These are phyloP conservation scores for Hypomyces rosellus DNA, from an alignment of 2,329 filamentous ascomycete species.

Conservation along the genomic window DNA sequence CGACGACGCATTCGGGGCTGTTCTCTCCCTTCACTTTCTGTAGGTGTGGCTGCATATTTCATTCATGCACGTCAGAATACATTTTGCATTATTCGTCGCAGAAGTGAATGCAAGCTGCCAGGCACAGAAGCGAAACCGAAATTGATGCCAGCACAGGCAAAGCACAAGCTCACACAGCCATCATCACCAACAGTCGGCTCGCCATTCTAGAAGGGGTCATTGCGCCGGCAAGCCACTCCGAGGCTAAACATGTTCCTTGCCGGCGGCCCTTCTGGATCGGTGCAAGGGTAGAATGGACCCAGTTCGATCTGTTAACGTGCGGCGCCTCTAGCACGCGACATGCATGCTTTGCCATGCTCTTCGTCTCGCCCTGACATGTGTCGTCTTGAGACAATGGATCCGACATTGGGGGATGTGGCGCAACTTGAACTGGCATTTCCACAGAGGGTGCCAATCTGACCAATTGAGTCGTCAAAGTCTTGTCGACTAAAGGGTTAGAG, in stretches of 20 bases:
- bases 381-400: neutral
- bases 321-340: constrained; percentile 5
- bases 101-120: too few species aligned
- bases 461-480: too few species aligned
- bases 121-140: too few species aligned
- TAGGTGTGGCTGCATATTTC: too few species aligned
- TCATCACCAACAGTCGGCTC: neutral
- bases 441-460: too few species aligned
- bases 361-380: neutral
- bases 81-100: too few species aligned
- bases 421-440: neutral
- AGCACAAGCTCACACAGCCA: too few species aligned
- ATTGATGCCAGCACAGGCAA: too few species aligned
- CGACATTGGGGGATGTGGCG: neutral
- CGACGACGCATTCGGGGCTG: too few species aligned
- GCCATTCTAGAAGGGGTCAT: neutral
- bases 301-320: constrained; percentile 5
- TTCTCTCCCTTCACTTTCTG: too few species aligned
- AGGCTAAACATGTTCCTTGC: neutral
- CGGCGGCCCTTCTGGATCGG: constrained; percentile 5
- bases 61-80: too few species aligned
- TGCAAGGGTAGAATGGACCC: neutral
- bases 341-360: neutral
- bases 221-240: constrained; percentile 1
- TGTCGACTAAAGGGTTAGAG: too few species aligned